phyloP scores from a whole-genome alignment of 345 rosid species.

The Salix purpurea region DNA sequence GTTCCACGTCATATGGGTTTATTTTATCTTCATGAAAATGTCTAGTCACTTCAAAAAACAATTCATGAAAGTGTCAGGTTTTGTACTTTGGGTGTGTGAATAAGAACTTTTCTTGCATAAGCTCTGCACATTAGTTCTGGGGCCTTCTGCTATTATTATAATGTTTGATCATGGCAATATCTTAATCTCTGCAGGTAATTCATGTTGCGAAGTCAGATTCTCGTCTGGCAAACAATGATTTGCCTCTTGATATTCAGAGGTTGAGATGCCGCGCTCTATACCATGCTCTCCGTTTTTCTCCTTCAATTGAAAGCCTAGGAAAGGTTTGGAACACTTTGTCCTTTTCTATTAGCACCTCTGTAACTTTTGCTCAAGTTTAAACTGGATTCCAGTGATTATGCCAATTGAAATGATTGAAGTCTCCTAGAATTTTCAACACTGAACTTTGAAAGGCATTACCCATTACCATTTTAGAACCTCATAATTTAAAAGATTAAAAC shows the following conservation, averaged over 20 bases:
- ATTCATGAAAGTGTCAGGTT: not conserved
- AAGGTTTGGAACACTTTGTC: conserved; percentile 46
- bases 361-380: not conserved
- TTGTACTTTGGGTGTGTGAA: not conserved
- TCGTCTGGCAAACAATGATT: conserved; percentile 83
- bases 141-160: not conserved
- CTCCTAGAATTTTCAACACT: not conserved
- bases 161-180: conserved; percentile 3
- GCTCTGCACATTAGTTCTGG: not conserved
- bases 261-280: conserved; percentile 90
- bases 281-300: conserved; percentile 68
- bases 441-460: not conserved
- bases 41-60: too few relatives aligned
- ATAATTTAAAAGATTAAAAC: conserved; percentile 9
- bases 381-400: not conserved
- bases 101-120: not conserved
- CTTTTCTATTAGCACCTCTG: not conserved
- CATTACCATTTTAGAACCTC: not conserved
- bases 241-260: conserved; percentile 79
- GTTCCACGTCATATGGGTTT: not conserved
- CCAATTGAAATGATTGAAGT: not conserved
- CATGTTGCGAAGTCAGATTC: conserved; percentile 92
- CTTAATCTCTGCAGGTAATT: conserved; percentile 55
- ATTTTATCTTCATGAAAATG: not conserved
- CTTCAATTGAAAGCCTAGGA: conserved; percentile 70